Evolutionary conservation across 352 stramenopile genomes (phyloP), one percentile per base, ranked within the genome.

Genomic region (Globisporangium okanoganense): DNA sequence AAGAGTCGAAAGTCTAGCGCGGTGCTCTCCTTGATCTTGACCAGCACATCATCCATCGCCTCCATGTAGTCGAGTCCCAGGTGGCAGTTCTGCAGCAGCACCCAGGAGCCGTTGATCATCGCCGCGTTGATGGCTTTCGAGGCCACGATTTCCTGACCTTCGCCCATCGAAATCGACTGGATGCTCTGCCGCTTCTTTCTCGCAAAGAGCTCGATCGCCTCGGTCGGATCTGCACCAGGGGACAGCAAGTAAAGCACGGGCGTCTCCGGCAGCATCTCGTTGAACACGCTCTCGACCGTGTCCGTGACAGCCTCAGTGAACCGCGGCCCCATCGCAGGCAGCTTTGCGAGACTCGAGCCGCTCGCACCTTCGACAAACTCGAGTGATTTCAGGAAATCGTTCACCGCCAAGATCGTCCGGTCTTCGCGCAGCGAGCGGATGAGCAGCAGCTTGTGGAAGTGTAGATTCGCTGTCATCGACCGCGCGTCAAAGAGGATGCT

Each of bases 51-150:
- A 14, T 82, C 80, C 27, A 94, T 56, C 1, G 64, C 57, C 27
- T 89, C 79, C 68, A 94, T 84, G 61, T 87, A 91, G 6, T 69
- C 75, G 0, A 94, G 59, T 0, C 79, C 82, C 1, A 94, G 53
- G 54, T 94, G 80, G 53, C 85, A 94, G 60, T 94, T 92, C 58
- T 94, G 85, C 0, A 94, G 75, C 5, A 92, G 64, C 29, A 94
- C 77, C 85, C 85, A 94, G 31, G 85, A 81, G 6, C 85, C 85
- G 40, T 92, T 90, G 22, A 89, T 59, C 72, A 84, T 86, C 1
- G 78, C 85, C 3, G 67, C 67, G 0, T 61, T 67, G 33, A 94
- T 82, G 0, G 82, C 78, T 31, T 79, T 76, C 5, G 73, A 61
- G 2, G 82, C 84, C 3, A 91, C 74, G 18, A 66, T 59, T 29